phyloP scores from a whole-genome alignment of 2,329 filamentous ascomycete species.

The Cordyceps militaris region DNA sequence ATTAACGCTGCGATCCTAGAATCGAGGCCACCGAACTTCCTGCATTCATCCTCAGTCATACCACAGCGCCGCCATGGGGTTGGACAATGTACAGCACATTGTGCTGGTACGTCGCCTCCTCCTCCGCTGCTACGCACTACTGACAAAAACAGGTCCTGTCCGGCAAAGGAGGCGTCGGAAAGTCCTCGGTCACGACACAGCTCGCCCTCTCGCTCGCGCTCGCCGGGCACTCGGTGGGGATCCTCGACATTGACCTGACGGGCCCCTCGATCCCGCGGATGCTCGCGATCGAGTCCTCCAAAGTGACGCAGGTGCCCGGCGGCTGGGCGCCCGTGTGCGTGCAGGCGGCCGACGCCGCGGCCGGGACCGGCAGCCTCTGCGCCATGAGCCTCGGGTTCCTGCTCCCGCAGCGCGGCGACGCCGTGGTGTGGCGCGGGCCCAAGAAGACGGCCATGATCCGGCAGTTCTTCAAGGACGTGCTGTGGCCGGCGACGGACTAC shows the following conservation, averaged over 20 bases:
- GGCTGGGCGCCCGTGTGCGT: conserved; percentile 90
- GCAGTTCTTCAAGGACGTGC: conserved; percentile 87
- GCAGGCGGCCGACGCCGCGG: conserved; percentile 50
- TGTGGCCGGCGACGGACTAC: conserved; percentile 84
- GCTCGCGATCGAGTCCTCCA: conserved; percentile 80
- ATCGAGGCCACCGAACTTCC: not conserved
- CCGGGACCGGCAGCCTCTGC: conserved; percentile 54
- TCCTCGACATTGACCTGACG: conserved; percentile 93
- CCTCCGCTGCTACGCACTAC: not conserved
- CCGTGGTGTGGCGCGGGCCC: conserved; percentile 93
- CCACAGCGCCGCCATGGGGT: conserved; percentile 27
- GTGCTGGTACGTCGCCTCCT: conserved; percentile 51
- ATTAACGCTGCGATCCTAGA: not conserved
- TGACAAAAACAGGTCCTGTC: conserved; percentile 59
- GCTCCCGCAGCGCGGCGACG: conserved; percentile 73
- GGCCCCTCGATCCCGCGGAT: conserved; percentile 94
- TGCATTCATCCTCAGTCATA: not conserved
- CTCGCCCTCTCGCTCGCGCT: conserved; percentile 83
- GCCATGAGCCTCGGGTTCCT: conserved; percentile 95
- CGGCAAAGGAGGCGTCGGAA: conserved; percentile 95
- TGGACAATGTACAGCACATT: conserved; percentile 63
- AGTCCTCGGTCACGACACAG: conserved; percentile 96
- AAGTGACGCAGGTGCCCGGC: conserved; percentile 83
- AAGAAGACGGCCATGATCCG: conserved; percentile 99
- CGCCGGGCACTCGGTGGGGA: conserved; percentile 81